Evolutionary conservation across 2,329 filamentous ascomycete species (phyloP), one percentile per base, ranked within the genome.

Genomic region (Cladosporium sp.): DNA sequence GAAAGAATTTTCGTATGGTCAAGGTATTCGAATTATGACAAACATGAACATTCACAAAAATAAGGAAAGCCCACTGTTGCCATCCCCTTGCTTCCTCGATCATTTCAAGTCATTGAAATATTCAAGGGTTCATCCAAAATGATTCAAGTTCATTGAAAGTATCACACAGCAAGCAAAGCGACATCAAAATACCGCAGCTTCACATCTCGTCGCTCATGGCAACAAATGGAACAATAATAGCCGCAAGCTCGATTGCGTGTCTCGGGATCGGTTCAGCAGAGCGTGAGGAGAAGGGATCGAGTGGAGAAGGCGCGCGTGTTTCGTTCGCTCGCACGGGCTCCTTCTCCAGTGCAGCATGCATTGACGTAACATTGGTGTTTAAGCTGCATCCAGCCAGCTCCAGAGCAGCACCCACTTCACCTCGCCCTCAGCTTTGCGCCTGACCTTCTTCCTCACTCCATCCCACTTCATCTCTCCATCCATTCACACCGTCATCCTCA

Each of bases 321-420:
- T 46, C 52, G 23, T 26, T 26, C 23, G 23, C 23, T 26, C 23
- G 52, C 52, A 55, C 52, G 52, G 52, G 28, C 52, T 18, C 26
- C 31, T 55, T 55, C 52, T 31, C 52, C 52, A 55, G 18, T 21
- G 16, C 35, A 40, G 35, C 35, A 40, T 53, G 49, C 23, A 16
- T 31, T 55, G 52, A 55, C 56, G 56, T 44, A 59, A 26, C 33
- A 46, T 46, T 46, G 37, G 40, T 46, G 37, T n/a, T 46, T 23
- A 46, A 46, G 40, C 40, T 46, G 8, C 40, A 26, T 46, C 56
- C 21, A 44, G 26, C 56, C 56, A 62, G 60, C 60, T 62, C 21
- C 60, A 28, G n/a, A n/a, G 52, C 28, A 55, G 52, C 52, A 55
- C 28, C 46, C 57, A 60, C 57, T 26, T 62, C 60, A 62, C 60